Conservation (phyloP, 192 early-diverging fungal species). For the Lunasporangiospora selenospora region DNA sequence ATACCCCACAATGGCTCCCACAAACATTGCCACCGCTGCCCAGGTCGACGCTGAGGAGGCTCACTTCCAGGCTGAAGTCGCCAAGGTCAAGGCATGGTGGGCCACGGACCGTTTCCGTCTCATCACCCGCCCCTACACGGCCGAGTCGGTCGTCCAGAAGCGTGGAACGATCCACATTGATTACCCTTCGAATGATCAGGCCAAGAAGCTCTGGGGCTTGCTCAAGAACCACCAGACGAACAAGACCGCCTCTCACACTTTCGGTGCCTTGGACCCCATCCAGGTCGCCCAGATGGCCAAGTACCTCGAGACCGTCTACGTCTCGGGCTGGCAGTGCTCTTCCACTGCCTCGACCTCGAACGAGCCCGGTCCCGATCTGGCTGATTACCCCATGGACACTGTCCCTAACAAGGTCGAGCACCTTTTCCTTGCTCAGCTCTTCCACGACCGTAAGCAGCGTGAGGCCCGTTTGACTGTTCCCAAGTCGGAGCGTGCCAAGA, state of each 20-base stretch:
- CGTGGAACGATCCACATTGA: slow-evolving; percentile 77
- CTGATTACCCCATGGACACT: slow-evolving; percentile 98
- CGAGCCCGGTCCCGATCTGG: slow-evolving; percentile 98
- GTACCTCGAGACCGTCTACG: slow-evolving; percentile 96
- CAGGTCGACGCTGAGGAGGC: slow-evolving; percentile 69
- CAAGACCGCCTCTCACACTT: slow-evolving; percentile 88
- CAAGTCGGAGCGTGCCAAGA: slow-evolving; percentile 67
- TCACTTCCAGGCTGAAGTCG: slow-evolving; percentile 81
- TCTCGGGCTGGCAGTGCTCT: slow-evolving; percentile 98
- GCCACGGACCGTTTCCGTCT: slow-evolving; percentile 79
- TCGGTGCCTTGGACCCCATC: slow-evolving; percentile 94
- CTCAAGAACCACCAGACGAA: slow-evolving; percentile 79
- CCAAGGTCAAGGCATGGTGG: slow-evolving; percentile 91
- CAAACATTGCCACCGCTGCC: slow-evolving; percentile 44
- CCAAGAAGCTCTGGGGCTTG: slow-evolving; percentile 92
- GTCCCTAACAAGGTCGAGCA: slow-evolving; percentile 99
- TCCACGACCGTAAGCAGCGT: slow-evolving; percentile 97
- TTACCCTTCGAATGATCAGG: slow-evolving; percentile 86
- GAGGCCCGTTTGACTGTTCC: slow-evolving; percentile 83
- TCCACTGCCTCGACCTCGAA: slow-evolving; percentile 94
- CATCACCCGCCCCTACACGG: slow-evolving; percentile 85
- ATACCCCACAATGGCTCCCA: slow-evolving; percentile 37
- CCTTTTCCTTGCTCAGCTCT: slow-evolving; percentile 95
- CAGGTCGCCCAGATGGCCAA: slow-evolving; percentile 97
- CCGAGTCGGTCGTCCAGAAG: slow-evolving; percentile 87